phyloP scores from a whole-genome alignment of 2,329 filamentous ascomycete genomes.

The Myriosclerotinia curreyana region DNA sequence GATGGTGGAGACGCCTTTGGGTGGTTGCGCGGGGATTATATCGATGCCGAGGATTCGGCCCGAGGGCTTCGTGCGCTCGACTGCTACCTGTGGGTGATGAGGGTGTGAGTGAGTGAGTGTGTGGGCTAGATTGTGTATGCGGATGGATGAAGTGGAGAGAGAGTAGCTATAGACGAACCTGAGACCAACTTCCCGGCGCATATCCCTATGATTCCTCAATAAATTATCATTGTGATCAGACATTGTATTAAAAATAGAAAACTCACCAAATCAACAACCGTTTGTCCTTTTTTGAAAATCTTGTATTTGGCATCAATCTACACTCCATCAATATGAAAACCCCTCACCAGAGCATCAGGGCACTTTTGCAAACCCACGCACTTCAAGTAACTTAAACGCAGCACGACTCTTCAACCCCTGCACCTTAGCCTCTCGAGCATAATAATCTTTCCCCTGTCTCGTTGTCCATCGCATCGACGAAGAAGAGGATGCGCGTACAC shows the following conservation, averaged over 20 bases:
- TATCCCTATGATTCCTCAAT: slow-evolving; percentile 56
- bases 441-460: slow-evolving; percentile 71
- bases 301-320: slow-evolving; percentile 80
- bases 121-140: no score
- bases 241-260: not conserved
- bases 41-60: slow-evolving; percentile 89
- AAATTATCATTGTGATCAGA: slow-evolving; percentile 13
- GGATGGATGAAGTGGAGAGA: no score
- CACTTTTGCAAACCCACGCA: slow-evolving; percentile 39
- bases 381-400: slow-evolving; percentile 89
- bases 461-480: slow-evolving; percentile 80
- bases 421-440: slow-evolving; percentile 71
- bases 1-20: slow-evolving; percentile 86
- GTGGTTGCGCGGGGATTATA: slow-evolving; percentile 87
- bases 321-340: not conserved
- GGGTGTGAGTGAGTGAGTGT: slow-evolving; percentile 4
- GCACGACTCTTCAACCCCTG: slow-evolving; percentile 83
- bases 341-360: not conserved
- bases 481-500: slow-evolving; percentile 36
- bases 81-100: slow-evolving; percentile 63
- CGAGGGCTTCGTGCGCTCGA: slow-evolving; percentile 69
- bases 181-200: slow-evolving; percentile 71
- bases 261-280: slow-evolving; percentile 80
- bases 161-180: slow-evolving; percentile 44
- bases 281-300: slow-evolving; percentile 76